Conservation (phyloP, 805 yeast species). For the Dipodascus geniculatus region DNA sequence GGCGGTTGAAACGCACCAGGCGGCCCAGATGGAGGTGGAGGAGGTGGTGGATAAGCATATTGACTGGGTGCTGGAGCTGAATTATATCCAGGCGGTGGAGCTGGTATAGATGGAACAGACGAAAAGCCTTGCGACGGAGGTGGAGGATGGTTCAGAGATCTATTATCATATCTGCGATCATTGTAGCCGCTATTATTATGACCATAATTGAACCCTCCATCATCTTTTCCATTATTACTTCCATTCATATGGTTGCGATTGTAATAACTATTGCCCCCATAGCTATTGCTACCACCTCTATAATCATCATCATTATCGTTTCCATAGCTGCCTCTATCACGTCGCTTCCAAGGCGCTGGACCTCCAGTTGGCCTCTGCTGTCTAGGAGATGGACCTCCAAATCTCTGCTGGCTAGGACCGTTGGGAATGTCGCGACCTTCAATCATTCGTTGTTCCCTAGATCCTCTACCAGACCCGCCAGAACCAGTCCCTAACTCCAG, state of each 20-base stretch:
- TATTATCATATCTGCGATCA: conserved; percentile 1
- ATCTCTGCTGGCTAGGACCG: background rate
- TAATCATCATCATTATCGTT: conserved; percentile 5
- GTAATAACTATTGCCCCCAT: conserved; percentile 3
- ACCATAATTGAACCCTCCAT: background rate
- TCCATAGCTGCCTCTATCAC: conserved; percentile 1
- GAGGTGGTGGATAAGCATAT: conserved; percentile 21
- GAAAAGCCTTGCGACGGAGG: conserved; percentile 6
- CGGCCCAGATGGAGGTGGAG: conserved; percentile 22
- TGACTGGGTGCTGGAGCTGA: conserved; percentile 15
- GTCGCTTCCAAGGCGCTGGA: conserved; percentile 3
- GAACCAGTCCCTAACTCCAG: conserved; percentile 31
- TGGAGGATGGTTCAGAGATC: background rate
- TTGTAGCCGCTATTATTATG: conserved; percentile 2
- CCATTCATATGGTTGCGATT: conserved; percentile 2
- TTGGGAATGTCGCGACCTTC: background rate
- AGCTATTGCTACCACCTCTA: conserved; percentile 1
- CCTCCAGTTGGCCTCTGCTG: conserved; percentile 7
- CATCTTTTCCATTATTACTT: conserved; percentile 3
- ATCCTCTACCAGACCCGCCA: background rate
- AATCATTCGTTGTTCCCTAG: conserved; percentile 2
- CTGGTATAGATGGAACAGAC: conserved; percentile 6
- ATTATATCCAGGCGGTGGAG: conserved; percentile 4
- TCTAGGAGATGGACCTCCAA: conserved; percentile 4
- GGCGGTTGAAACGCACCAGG: conserved; percentile 18